Percentiles rank a stretch among this genome's conserved stretches.
Conservation (phyloP, 192 early-diverging fungal genomes). For the Backusella westeae region DNA sequence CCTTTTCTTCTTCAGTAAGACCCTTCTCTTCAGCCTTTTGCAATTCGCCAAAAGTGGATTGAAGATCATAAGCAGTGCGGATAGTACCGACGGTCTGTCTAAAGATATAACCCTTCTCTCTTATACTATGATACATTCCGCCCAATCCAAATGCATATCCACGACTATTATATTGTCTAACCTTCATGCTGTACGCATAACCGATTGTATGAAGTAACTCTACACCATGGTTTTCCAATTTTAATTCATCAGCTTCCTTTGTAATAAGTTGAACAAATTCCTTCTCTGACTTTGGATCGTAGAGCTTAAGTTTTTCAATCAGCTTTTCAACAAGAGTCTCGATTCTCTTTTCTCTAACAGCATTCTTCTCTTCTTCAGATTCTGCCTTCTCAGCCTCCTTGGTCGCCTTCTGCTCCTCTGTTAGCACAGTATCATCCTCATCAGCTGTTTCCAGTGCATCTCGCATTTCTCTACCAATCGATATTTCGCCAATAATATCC, state of each 20-base stretch:
- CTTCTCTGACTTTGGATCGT: constrained; percentile 57
- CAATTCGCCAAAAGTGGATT: constrained; percentile 86
- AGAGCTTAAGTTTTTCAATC: constrained; percentile 72
- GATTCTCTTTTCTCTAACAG: constrained; percentile 60
- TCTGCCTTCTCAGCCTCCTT: constrained; percentile 55
- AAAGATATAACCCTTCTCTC: constrained; percentile 92
- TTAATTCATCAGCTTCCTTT: constrained; percentile 85
- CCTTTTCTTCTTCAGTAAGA: constrained; percentile 63
- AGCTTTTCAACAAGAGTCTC: constrained; percentile 72
- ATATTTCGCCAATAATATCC: constrained; percentile 98
- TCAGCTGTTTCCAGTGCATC: constrained; percentile 69
- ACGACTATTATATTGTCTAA: constrained; percentile 76
- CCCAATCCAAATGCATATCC: constrained; percentile 72
- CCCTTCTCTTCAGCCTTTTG: constrained; percentile 88
- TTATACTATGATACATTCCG: constrained; percentile 65
- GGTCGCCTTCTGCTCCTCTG: constrained; percentile 56
- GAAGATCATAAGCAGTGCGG: constrained; percentile 89
- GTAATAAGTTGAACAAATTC: constrained; percentile 68
- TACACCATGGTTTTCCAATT: constrained; percentile 87
- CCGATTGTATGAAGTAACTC: constrained; percentile 94
- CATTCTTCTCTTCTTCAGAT: constrained; percentile 60
- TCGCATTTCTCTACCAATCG: constrained; percentile 90
- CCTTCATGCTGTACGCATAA: constrained; percentile 86
- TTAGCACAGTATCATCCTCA: constrained; percentile 43
- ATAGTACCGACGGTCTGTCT: constrained; percentile 89